Percentiles rank a stretch among this genome's conserved stretches.
These are phyloP conservation scores for Alternaria sp. DNA, from an alignment of 2,329 filamentous ascomycete species.

Conservation along the genomic window DNA sequence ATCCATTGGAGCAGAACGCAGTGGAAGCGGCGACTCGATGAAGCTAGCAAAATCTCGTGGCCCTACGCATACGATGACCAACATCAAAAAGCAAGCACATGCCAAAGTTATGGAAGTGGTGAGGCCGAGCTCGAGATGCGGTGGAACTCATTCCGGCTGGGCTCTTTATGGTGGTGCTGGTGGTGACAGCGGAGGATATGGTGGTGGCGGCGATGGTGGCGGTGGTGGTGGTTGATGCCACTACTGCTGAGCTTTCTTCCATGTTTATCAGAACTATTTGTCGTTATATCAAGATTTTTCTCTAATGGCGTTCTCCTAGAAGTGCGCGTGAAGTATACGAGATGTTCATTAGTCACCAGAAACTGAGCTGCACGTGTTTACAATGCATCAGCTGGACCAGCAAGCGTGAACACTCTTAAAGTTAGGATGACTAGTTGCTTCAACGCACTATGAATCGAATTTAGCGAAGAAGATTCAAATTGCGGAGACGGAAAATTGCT, in stretches of 20 bases:
- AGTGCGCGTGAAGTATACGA: neutral
- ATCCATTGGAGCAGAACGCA: neutral
- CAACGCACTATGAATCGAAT: neutral
- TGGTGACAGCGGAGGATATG: neutral
- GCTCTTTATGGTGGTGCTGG: conserved; percentile 14
- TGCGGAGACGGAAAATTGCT: neutral
- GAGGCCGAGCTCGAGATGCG: neutral
- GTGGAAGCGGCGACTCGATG: neutral
- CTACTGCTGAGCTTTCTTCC: neutral
- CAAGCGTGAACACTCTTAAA: neutral
- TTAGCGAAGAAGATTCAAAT: neutral
- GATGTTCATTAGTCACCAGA: neutral
- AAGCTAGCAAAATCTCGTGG: neutral
- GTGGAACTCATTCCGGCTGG: neutral
- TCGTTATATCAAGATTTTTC: neutral
- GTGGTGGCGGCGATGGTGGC: conserved; percentile 16
- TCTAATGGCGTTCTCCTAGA: neutral
- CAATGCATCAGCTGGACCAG: neutral
- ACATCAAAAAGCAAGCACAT: neutral
- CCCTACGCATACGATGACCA: neutral
- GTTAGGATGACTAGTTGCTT: neutral
- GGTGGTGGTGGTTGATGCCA: conserved; percentile 2
- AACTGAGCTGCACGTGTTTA: neutral
- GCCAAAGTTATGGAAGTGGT: neutral
- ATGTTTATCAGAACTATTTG: no score